Evolutionary conservation across 768 basidiomycete genomes (phyloP), one percentile per base, ranked within the genome.

Genomic region (Boletus edulis): DNA sequence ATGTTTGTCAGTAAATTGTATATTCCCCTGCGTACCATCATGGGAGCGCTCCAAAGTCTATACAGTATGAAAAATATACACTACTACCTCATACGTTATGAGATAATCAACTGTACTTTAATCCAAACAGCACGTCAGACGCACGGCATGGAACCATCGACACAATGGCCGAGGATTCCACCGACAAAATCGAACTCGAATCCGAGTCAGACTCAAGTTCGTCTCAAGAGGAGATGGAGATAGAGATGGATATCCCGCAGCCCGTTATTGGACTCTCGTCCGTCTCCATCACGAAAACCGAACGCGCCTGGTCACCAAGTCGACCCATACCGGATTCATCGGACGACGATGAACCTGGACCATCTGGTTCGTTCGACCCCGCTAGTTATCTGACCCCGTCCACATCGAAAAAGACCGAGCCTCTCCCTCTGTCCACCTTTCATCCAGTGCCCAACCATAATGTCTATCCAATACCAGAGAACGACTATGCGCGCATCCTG

Each of bases 291-390:
- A 49, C 61, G 49, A 53, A 61, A 40, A 59, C 50, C 20, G 67
- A 62, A 58, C 75, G 79, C 22, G 75, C 76, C 29, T 87, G 83
- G 81, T 86, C 85, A 2, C 86, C 86, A 0, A 87, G 82, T 66
- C 73, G 71, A 29, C 79, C 78, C 29, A 14, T 77, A 9, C 57
- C 62, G 1, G 79, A 80, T 56, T 81, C 81, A 2, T 81, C 81
- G 0, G 78, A 79, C 14, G 78, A 78, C 40, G 79, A 76, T n/a
- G 64, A 65, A 1, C 58, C 46, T 29, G 72, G 59, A 15, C 62
- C 58, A 7, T 57, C 56, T 12, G 59, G 41, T 8, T 46, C 29
- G 27, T 42, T 51, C 8, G 55, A 43, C 12, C 55, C 54, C 10
- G 5, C 40, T 8, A n/a, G 22, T 4, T n/a, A 38, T 46, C 17